Evolutionary conservation across 2,329 filamentous ascomycete genomes (phyloP), one percentile per base, ranked within the genome.

Genomic region (Fusarium sp.): DNA sequence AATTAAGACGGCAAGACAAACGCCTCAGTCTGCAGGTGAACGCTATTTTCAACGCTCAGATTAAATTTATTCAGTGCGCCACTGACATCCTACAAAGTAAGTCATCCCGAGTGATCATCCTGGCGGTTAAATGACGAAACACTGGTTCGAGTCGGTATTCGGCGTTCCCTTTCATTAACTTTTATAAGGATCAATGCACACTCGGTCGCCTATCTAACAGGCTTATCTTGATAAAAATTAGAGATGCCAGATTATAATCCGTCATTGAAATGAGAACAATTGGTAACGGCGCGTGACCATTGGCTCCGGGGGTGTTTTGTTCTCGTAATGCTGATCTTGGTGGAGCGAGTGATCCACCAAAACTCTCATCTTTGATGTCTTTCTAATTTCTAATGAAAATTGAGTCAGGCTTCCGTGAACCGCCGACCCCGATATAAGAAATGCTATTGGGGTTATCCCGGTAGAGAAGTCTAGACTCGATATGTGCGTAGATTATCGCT

Each of bases 231-330:
- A 66, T 54, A 47, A 28, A 34, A 28, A 28, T 12, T n/a, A 24
- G 6, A 20, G 23, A 36, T 11, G 7, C 26, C 26, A 56, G 45
- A 46, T 58, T 51, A 24, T 50, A 45, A 68, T 67, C 64, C 64
- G 65, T 68, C 60, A 68, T 68, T 65, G 40, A 68, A 65, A 68
- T 30, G 46, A n/a, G 48, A 54, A 8, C 52, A 40, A 66, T 67
- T 67, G 64, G 63, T 67, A 63, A 67, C 39, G 21, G 12, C n/a
- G 7, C 17, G 21, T 34, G 19, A 15, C 51, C 28, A 66, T 66
- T 66, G 63, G 63, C 4, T n/a, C 2, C 2, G 6, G 12, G 1
- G n/a, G 2, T 43, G 51, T 46, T 63, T 63, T 28, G 10, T 32
- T 65, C 61, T 65, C 61, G 61, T 56, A 61, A 56, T 65, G 47